Percentiles rank a stretch among this genome's conserved stretches.
phyloP scores from a whole-genome alignment of 768 basidiomycete genomes.

The Trametes cingulata region DNA sequence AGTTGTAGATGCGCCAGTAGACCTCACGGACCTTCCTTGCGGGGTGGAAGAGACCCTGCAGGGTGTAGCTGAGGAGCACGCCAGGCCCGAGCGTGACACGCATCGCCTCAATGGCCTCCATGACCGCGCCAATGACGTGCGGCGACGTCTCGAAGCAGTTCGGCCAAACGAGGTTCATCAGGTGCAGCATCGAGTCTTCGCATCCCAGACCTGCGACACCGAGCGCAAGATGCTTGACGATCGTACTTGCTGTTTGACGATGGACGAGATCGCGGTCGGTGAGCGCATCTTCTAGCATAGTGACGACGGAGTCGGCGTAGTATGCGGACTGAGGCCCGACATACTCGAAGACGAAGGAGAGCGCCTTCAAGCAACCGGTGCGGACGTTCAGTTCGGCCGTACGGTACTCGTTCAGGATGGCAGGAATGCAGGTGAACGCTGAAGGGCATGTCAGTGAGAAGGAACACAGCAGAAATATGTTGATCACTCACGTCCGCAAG shows the following conservation, averaged over 20 bases:
- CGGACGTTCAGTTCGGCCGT: constrained; percentile 98
- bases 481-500: constrained; percentile 65
- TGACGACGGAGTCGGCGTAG: constrained; percentile 96
- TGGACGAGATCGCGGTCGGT: constrained; percentile 99
- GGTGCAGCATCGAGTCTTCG: constrained; percentile 96
- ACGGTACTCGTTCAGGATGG: constrained; percentile 97
- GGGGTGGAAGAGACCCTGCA: constrained; percentile 97
- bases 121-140: constrained; percentile 96
- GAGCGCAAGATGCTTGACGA: constrained; percentile 96
- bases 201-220: constrained; percentile 97
- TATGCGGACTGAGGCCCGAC: constrained; percentile 96
- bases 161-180: constrained; percentile 99
- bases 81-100: constrained; percentile 94
- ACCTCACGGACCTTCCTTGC: constrained; percentile 94
- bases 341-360: constrained; percentile 99
- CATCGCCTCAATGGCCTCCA: constrained; percentile 99
- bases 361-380: constrained; percentile 96
- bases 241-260: constrained; percentile 96
- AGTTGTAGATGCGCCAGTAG: constrained; percentile 97
- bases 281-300: constrained; percentile 96
- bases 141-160: constrained; percentile 99
- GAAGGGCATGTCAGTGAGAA: constrained; percentile 7
- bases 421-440: constrained; percentile 98
- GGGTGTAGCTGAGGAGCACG: constrained; percentile 84
- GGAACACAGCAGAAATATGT: not conserved